Conservation (phyloP, 2,329 filamentous ascomycete species). For the Bipolaris zeicola region DNA sequence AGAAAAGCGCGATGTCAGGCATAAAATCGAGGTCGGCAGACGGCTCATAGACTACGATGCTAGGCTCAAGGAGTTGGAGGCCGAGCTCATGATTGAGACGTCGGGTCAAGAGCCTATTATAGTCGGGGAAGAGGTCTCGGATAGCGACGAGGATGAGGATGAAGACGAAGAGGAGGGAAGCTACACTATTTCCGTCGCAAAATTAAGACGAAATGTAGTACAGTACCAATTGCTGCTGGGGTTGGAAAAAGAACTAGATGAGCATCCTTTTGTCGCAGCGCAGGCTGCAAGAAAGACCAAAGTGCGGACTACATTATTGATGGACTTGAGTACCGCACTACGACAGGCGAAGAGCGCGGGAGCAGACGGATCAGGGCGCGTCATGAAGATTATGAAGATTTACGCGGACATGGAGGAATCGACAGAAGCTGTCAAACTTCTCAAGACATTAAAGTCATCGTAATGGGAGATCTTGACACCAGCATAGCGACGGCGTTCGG, state of each 20-base stretch:
- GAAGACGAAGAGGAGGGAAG: conserved; percentile 41
- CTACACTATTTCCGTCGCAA: conserved; percentile 43
- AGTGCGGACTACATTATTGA: conserved; percentile 65
- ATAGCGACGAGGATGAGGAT: conserved; percentile 38
- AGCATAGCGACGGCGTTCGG: conserved; percentile 56
- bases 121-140: conserved; percentile 17
- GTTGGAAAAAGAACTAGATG: conserved; percentile 58
- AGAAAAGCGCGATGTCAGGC: conserved; percentile 73
- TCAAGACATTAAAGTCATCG: conserved; percentile 50
- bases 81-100: conserved; percentile 61
- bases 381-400: conserved; percentile 63
- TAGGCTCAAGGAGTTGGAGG: conserved; percentile 67
- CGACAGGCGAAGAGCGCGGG: conserved; percentile 59
- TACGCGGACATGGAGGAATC: conserved; percentile 67
- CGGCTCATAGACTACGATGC: conserved; percentile 70
- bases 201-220: conserved; percentile 61
- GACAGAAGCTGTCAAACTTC: conserved; percentile 62
- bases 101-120: conserved; percentile 23
- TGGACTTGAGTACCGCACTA: conserved; percentile 68
- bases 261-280: conserved; percentile 67
- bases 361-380: conserved; percentile 47
- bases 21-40: conserved; percentile 67
- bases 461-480: conserved; percentile 22
- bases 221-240: conserved; percentile 63
- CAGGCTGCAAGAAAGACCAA: conserved; percentile 63